Percentiles rank a stretch among this genome's conserved stretches.
Evolutionary conservation across 164 flowering plant genomes (phyloP).

Genomic region (Magnolia sinica): DNA sequence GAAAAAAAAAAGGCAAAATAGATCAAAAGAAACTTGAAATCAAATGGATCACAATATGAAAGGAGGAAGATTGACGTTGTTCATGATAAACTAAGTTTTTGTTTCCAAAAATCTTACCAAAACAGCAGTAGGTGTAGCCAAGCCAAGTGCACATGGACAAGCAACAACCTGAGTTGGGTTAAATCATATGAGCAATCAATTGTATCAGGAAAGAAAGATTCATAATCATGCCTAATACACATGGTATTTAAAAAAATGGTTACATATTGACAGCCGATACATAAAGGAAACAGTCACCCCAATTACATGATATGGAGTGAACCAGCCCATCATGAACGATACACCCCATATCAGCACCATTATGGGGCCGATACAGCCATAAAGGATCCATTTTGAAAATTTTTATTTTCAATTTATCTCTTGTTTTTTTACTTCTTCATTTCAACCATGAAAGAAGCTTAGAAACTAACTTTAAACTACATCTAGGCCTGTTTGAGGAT

Average conservation of each 20-base stretch:
- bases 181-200: background rate
- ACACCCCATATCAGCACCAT: too few relatives aligned
- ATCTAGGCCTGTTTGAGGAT: too few relatives aligned
- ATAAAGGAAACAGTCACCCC: background rate
- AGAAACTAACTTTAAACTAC: too few relatives aligned
- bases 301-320: too few relatives aligned
- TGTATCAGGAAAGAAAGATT: background rate
- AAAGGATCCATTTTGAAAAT: too few relatives aligned
- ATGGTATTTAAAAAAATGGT: background rate
- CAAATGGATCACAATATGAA: background rate
- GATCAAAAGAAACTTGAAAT: background rate
- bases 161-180: constrained; percentile 72
- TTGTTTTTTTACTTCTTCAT: too few relatives aligned
- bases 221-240: background rate
- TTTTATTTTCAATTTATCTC: too few relatives aligned
- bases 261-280: background rate
- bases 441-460: too few relatives aligned
- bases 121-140: constrained; percentile 98
- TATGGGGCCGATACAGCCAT: too few relatives aligned
- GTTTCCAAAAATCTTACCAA: constrained; percentile 44
- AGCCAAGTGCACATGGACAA: constrained; percentile 99
- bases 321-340: too few relatives aligned
- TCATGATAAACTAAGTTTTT: background rate
- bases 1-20: constrained; percentile 8
- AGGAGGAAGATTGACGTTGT: background rate